Base-by-base conservation (phyloP, 2,329 filamentous ascomycete species). In the Fusarium sp. region DNA sequence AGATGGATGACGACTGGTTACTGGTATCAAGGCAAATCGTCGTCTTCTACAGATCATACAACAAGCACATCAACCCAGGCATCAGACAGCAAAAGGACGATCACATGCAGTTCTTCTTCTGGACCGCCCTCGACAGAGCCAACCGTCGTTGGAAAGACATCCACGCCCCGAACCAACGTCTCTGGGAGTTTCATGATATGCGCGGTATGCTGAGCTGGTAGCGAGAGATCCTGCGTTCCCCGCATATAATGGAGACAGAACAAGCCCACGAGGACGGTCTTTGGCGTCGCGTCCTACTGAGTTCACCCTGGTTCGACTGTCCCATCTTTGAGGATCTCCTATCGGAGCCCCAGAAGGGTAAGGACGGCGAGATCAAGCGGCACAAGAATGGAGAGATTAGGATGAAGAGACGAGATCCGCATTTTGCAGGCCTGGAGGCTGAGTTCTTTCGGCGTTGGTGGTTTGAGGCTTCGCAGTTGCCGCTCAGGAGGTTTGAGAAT, bases 231-330 rank as follows among this genome's bases (percentile, higher is more conserved):
- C 50, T 73, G 47, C 50, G 65, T 34, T 53, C 44, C 15, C 44
- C 64, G 10, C 63, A 58, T 24, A 62, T 54, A 22, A 46, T 69
- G 7, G 62, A 71, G n/a, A 61, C 67, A 31, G 33, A 64, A 10
- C 58, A 68, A 19, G 73, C 68, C 15, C 69, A 73, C 36, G 44
- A 55, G 13, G 73, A 76, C 22, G 73, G 76, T 26, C 52, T 73
- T 17, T 77, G 75, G 76, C 56, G 54, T 14, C 33, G 42, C 4
- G 40, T 67, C 2, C 58, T 77, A 8, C 34, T 65, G 19, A 69
- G 65, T 9, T 76, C 73, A 0, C 76, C 76, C 1, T 77, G 76
- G 75, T 73, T 67, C 13, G 64, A 77, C 60, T 75, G 71, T 33
- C 69, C 73, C 6, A 58, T 73, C n/a, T 76, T 77, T 45, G 52